phyloP scores from a whole-genome alignment of 257 asterid genomes.

The Cruciata laevipes region DNA sequence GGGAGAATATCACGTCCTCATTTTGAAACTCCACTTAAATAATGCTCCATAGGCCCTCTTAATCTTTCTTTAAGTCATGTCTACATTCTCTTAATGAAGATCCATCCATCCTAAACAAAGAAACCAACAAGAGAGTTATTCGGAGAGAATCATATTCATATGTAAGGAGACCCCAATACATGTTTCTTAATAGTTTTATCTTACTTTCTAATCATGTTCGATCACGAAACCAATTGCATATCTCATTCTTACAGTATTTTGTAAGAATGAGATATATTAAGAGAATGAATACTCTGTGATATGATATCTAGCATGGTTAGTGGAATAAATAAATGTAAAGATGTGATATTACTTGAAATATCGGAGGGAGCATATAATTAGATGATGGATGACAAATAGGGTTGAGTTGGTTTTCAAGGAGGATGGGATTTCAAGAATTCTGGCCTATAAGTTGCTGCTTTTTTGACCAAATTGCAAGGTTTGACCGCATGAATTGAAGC shows the following conservation, averaged over 20 bases:
- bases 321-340: too few species aligned
- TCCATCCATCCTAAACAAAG: constrained; percentile 1
- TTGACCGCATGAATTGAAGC: neutral
- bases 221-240: too few species aligned
- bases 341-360: too few species aligned
- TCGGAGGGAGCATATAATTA: neutral
- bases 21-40: neutral
- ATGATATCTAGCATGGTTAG: too few species aligned
- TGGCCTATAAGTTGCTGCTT: neutral
- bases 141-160: neutral
- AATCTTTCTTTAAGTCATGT: neutral
- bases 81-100: neutral
- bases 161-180: too few species aligned
- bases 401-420: neutral
- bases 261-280: too few species aligned
- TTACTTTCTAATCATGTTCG: neutral
- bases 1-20: constrained; percentile 18
- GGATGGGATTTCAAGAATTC: neutral
- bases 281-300: neutral
- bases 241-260: too few species aligned
- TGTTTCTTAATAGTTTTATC: neutral
- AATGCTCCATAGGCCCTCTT: neutral
- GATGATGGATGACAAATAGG: neutral
- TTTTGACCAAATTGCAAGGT: neutral
- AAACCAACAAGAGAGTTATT: neutral